Base-by-base conservation (phyloP, 106 monocot genomes). In the Allium cepa region DNA sequence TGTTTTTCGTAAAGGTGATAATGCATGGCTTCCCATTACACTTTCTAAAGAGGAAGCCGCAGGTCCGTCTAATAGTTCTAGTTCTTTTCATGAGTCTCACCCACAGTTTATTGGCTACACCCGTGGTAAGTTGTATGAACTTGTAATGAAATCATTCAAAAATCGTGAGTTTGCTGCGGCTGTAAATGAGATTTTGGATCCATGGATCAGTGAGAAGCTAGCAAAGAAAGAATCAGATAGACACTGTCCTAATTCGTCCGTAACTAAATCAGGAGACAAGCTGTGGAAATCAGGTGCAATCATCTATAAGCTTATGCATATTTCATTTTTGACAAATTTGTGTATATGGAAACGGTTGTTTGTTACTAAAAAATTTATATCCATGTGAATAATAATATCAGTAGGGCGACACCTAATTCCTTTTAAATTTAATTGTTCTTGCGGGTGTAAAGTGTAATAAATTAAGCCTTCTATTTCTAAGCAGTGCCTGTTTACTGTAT, bases 131-230 rank as follows among this genome's bases (percentile, higher is more conserved):
- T 73, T 99, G 57, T 93, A 99, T 80, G 99, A 93, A 68, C 83
- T 99, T 59, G 92, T 93, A 55, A 99, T 99, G 99, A 99, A 85
- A 75, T 90, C 87, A 71, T 99, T 77, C 81, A 99, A 87, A 77
- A 99, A 85, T 71, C 71, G 99, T 73, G 99, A 99, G 66, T 88
- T 99, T 82, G 85, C 93, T 66, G 82, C 93, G 53, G 81, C 87
- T 64, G 83, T 93, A 66, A 87, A 90, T 85, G 99, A 90, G 70
- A 93, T 99, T 49, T 85, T 99, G 78, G 99, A 99, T 80, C 99
- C 90, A 55, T 99, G 99, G 99, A 74, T 93, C 63, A 79, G 60
- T 75, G 63, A 75, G 53, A 99, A 85, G 72, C 99, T 90, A 62
- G 87, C 84, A 51, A 99, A 93, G 75, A 85, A 88, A 64, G 97